These are phyloP conservation scores for Puccinia brachypodii DNA, from an alignment of 1,284 basidiomycete species.

Conservation along the genomic window DNA sequence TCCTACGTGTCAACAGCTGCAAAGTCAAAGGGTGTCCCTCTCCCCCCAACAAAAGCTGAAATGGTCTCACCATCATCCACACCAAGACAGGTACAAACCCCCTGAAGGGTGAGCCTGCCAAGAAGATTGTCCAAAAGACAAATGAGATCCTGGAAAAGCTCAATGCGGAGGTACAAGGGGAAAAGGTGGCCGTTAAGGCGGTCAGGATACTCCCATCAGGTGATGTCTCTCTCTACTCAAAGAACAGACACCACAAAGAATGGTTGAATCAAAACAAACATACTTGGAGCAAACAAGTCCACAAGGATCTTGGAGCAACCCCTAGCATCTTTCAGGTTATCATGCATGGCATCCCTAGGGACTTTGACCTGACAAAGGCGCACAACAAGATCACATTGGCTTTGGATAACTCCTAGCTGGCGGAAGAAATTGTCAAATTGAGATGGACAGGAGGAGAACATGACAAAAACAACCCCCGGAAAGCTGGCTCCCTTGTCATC, in stretches of 20 bases:
- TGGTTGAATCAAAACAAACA: slow-evolving; percentile 4
- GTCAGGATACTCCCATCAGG: not conserved
- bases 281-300: not conserved
- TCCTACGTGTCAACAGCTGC: too few species aligned
- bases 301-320: not conserved
- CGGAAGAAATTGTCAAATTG: not conserved
- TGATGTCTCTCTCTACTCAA: not conserved
- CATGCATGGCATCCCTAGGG: not conserved
- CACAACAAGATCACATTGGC: not conserved
- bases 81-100: not conserved
- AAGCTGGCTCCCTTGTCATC: not conserved
- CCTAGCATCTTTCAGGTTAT: not conserved
- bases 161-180: not conserved
- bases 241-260: not conserved
- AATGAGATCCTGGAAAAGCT: not conserved
- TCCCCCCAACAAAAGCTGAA: too few species aligned
- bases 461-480: not conserved
- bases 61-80: not conserved
- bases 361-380: not conserved
- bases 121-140: not conserved
- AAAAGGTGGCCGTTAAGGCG: not conserved
- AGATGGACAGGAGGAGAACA: not conserved
- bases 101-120: not conserved
- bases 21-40: too few species aligned
- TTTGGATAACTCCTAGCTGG: not conserved